Base-by-base conservation (phyloP, 2,329 filamentous ascomycete genomes). In the Teratosphaeria epicoccoides region DNA sequence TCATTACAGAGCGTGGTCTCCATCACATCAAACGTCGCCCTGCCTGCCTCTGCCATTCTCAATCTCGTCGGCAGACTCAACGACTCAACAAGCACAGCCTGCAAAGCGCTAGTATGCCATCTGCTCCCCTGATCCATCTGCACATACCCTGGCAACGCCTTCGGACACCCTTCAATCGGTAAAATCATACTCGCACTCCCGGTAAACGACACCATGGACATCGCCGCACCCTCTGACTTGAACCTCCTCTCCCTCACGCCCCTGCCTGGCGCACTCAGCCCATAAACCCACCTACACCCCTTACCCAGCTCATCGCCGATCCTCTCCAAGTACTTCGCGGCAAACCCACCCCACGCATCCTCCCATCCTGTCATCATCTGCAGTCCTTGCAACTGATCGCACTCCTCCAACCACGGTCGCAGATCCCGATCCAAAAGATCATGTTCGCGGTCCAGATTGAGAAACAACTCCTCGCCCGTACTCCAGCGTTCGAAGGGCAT, bases 261-360 rank as follows among this genome's bases (percentile, higher is more conserved):
- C 37, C 24, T 17, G 46, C 43, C 54, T 53, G 44, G 61, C 57
- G 40, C 76, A 72, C 66, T 85, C 22, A 89, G 67, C 0, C 85
- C 90, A 84, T 90, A 97, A 11, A 89, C 79, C 86, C 88, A 94
- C 26, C 96, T 80, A 48, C 82, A 82, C 28, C 83, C 80, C 71
- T 96, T 97, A 25, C 88, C 88, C 66, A 90, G 91, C 66, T 98
- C 93, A 65, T 98, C 93, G 55, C 87, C 75, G 52, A 98, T 70
- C 25, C 83, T 77, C 66, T 97, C 71, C 48, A 71, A 59, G 66
- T 70, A 74, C 55, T 63, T 66, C 49, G 68, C 66, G 45, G 72
- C 57, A 67, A 76, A 70, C 53, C 74, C 68, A 56, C 73, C 66
- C 73, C 73, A 76, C 55, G 77, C 68, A 73, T 78, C 61, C 71